Percentiles rank a stretch among this genome's conserved stretches.
Conservation (phyloP, 148 eudicot genomes). For the Spergularia marina region DNA sequence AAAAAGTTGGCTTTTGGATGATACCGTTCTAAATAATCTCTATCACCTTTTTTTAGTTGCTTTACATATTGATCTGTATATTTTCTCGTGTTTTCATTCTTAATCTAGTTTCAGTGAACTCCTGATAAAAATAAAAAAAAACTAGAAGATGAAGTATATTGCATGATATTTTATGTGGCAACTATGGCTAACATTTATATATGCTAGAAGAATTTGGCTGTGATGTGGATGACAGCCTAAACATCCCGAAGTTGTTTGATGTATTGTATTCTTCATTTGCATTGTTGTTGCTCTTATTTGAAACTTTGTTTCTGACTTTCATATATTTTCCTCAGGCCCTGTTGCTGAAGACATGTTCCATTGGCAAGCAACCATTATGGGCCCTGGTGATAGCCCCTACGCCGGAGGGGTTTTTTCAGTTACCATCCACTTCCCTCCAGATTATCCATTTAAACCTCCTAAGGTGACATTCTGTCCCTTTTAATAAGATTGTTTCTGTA, state of each 20-base stretch:
- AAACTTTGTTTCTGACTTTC: background rate
- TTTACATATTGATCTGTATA: no score
- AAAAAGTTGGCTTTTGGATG: no score
- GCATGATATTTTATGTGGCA: background rate
- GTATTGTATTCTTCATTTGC: background rate
- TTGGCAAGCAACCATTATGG: slow-evolving; percentile 45
- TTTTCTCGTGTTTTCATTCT: no score
- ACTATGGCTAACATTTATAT: background rate
- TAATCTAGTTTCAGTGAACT: no score
- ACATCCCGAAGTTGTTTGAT: background rate
- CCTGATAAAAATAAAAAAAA: no score
- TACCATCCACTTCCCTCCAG: slow-evolving; percentile 44
- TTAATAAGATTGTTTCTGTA: background rate
- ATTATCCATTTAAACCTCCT: slow-evolving; percentile 41
- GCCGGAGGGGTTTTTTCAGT: slow-evolving; percentile 41
- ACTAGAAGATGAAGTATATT: no score
- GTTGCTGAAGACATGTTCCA: slow-evolving; percentile 45
- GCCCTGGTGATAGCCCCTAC: slow-evolving; percentile 37
- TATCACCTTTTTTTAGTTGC: no score
- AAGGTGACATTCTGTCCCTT: slow-evolving; percentile 23
- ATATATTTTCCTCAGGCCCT: slow-evolving; percentile 25
- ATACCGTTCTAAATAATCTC: no score
- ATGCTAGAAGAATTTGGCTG: background rate
- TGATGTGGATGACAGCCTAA: background rate
- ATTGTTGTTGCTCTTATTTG: background rate